Evolutionary conservation across 345 rosid species (phyloP).

Genomic region (Syzygium jambos): DNA sequence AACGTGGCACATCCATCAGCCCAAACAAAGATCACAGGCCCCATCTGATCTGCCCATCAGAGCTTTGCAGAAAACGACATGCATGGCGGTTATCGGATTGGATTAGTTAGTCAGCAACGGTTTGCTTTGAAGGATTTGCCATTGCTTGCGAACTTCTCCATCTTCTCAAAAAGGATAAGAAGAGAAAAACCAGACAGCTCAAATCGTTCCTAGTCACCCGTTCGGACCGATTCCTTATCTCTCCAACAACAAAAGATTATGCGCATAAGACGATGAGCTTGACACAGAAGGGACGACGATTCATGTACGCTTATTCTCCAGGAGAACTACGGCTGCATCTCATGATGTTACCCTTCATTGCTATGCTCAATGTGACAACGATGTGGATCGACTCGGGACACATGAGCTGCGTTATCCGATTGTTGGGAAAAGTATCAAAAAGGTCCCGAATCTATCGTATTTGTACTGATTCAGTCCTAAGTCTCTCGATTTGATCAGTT

Average conservation of each 20-base stretch:
- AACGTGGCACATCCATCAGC: neutral
- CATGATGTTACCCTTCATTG: neutral
- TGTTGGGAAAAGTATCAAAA: neutral
- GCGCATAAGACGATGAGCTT: neutral
- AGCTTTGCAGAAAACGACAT: neutral
- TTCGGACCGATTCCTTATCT: neutral
- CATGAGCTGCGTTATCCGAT: neutral
- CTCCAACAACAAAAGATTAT: neutral
- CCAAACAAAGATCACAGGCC: neutral
- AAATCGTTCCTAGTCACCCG: neutral
- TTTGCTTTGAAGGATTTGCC: neutral
- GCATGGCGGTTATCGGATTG: neutral
- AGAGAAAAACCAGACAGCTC: neutral
- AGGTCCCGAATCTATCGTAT: too few relatives aligned
- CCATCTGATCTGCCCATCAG: neutral
- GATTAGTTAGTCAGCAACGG: neutral
- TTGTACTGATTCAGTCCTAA: too few relatives aligned
- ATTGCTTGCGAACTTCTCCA: neutral
- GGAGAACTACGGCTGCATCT: neutral
- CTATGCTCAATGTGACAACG: neutral
- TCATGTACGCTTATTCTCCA: neutral
- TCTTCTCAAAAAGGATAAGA: neutral
- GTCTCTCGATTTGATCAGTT: too few relatives aligned
- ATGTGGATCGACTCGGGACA: neutral
- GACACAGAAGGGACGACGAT: neutral